A percentile compares a stretch with the other conserved stretches of the same genome.
These are phyloP conservation scores for Aristolochia fimbriata DNA, from an alignment of 164 flowering plant genomes.

Conservation along the genomic window DNA sequence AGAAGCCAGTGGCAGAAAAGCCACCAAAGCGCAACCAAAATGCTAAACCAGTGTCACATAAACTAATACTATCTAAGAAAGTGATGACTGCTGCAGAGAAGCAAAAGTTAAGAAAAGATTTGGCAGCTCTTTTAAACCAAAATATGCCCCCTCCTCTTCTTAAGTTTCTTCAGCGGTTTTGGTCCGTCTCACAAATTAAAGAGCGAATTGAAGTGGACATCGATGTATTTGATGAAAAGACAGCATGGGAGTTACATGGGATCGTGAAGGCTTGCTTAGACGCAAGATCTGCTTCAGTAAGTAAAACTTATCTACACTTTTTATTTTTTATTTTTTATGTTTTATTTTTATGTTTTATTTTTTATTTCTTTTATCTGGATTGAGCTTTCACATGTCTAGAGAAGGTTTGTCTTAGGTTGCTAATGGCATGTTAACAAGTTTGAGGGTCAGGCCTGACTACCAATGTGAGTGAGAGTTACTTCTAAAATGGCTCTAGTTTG, in stretches of 20 bases:
- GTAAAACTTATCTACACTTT: too few species aligned
- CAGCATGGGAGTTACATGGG: conserved; percentile 19
- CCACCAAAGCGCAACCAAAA: conserved; percentile 3
- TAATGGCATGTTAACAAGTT: too few species aligned
- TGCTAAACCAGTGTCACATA: conserved; percentile 7
- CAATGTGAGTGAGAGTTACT: too few species aligned
- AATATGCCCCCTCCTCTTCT: conserved; percentile 16
- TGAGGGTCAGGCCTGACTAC: too few species aligned
- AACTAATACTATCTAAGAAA: conserved; percentile 7
- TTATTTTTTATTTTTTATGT: too few species aligned
- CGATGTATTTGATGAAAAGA: conserved; percentile 21
- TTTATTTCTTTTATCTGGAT: too few species aligned
- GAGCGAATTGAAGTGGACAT: conserved; percentile 16
- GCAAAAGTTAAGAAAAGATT: conserved; percentile 23
- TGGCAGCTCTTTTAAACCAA: conserved; percentile 13
- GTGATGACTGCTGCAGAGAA: conserved; percentile 29
- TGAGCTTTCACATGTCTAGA: too few species aligned
- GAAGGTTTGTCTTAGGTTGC: too few species aligned
- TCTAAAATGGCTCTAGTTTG: too few species aligned
- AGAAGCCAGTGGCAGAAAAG: conserved; percentile 9
- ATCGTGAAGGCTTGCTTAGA: conserved; percentile 8
- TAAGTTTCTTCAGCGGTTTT: conserved; percentile 15
- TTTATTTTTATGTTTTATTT: too few species aligned
- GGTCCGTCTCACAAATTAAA: conserved; percentile 12
- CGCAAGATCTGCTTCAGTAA: conserved; percentile 7